Evolutionary conservation across 2,329 filamentous ascomycete genomes (phyloP).

Genomic region (Ramularia collo-cygni): DNA sequence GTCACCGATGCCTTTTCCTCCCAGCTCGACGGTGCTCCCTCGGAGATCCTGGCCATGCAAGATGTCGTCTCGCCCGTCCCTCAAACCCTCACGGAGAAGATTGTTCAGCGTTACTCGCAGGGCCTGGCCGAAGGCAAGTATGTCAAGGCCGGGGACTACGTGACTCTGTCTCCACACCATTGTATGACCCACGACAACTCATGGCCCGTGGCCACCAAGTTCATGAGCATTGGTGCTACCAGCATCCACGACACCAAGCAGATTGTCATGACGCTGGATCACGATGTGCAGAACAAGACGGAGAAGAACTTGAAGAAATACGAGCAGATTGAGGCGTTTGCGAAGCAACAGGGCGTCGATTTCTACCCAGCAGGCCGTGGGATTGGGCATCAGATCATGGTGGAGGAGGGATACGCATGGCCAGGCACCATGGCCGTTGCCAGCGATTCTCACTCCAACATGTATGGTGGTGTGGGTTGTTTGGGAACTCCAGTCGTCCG

Average conservation of each 20-base stretch:
- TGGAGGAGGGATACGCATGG: constrained; percentile 80
- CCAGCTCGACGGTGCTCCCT: constrained; percentile 56
- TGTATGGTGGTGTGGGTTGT: constrained; percentile 74
- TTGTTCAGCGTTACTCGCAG: constrained; percentile 75
- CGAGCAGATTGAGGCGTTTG: constrained; percentile 72
- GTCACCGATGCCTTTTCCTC: constrained; percentile 55
- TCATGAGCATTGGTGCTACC: constrained; percentile 74
- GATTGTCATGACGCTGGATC: constrained; percentile 77
- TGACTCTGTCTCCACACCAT: constrained; percentile 62
- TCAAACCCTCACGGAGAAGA: constrained; percentile 88
- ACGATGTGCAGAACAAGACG: constrained; percentile 79
- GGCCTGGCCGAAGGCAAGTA: constrained; percentile 67
- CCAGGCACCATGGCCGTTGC: constrained; percentile 78
- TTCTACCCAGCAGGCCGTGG: constrained; percentile 72
- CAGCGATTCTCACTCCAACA: constrained; percentile 69
- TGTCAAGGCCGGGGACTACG: constrained; percentile 75
- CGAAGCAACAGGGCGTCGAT: constrained; percentile 64
- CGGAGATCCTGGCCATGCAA: constrained; percentile 64
- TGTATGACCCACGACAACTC: constrained; percentile 88
- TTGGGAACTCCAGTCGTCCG: constrained; percentile 76
- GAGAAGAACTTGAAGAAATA: constrained; percentile 80
- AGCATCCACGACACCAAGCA: constrained; percentile 65
- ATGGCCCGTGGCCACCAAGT: constrained; percentile 69
- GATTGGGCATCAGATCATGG: constrained; percentile 89
- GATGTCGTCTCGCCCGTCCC: constrained; percentile 43